Conservation (phyloP, 169 alveolate genomes). For the Babesia ovata region DNA sequence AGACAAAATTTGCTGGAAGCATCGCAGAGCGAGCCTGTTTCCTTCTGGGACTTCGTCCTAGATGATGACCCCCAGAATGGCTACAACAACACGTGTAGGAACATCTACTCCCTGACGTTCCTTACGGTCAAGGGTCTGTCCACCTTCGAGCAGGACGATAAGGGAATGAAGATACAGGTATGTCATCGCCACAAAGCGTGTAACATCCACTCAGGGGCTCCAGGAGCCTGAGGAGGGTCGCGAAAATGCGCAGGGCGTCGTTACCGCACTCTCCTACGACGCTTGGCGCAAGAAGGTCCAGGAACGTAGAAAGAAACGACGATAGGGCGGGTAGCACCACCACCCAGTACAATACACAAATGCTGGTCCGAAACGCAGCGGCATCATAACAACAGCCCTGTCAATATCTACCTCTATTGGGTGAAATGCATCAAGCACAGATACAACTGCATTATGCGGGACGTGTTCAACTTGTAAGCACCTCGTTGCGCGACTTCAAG, state of each 20-base stretch:
- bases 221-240: neutral
- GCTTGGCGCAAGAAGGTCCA: constrained; percentile 35
- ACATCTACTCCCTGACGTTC: constrained; percentile 70
- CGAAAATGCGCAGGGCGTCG: constrained; percentile 55
- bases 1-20: neutral
- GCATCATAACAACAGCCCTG: too few relatives aligned
- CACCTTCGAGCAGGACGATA: constrained; percentile 48
- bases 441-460: neutral
- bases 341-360: too few relatives aligned
- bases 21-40: constrained; percentile 32
- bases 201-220: constrained; percentile 15
- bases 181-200: neutral
- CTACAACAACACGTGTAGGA: constrained; percentile 73
- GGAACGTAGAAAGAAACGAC: neutral
- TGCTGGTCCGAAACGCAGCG: too few relatives aligned
- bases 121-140: constrained; percentile 71
- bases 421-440: too few relatives aligned
- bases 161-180: constrained; percentile 34
- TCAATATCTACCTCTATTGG: too few relatives aligned
- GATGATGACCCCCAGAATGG: constrained; percentile 74
- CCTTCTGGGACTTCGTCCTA: constrained; percentile 72
- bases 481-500: constrained; percentile 43
- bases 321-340: too few relatives aligned
- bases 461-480: neutral
- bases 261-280: constrained; percentile 64